phyloP scores from a whole-genome alignment of 2,329 filamentous ascomycete genomes.

The Neurospora sp. region DNA sequence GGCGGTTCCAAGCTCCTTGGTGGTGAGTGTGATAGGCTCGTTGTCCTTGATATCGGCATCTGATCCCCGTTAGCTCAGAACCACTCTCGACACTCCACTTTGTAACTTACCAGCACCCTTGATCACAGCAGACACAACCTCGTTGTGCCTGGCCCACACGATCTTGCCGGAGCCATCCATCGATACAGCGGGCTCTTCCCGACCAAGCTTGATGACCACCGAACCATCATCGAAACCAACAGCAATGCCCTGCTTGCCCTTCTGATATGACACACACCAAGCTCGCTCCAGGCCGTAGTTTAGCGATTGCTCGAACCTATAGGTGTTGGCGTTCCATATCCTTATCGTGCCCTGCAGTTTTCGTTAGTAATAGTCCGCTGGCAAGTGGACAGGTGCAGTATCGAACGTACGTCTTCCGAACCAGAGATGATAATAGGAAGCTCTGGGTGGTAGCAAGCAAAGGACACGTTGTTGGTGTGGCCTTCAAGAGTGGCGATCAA shows the following conservation, averaged over 20 bases:
- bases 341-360: conserved; percentile 47
- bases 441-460: conserved; percentile 95
- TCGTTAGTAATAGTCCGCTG: background rate
- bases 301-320: conserved; percentile 87
- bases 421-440: conserved; percentile 95
- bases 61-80: conserved; percentile 25
- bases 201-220: conserved; percentile 93
- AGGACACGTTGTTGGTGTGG: conserved; percentile 96
- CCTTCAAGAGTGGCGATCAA: conserved; percentile 94
- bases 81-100: background rate
- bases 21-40: conserved; percentile 72
- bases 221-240: conserved; percentile 97
- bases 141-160: conserved; percentile 91
- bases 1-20: conserved; percentile 91
- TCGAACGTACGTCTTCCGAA: conserved; percentile 60
- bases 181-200: conserved; percentile 92
- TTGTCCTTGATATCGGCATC: conserved; percentile 82
- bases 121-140: conserved; percentile 90
- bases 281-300: conserved; percentile 94
- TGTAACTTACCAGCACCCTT: conserved; percentile 60
- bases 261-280: conserved; percentile 95
- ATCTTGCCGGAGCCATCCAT: conserved; percentile 96
- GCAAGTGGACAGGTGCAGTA: too few species aligned
- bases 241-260: conserved; percentile 86
- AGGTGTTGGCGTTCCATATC: conserved; percentile 98